These are phyloP conservation scores for Fusarium cyanostomum DNA, from an alignment of 2,329 filamentous ascomycete genomes.

Conservation along the genomic window DNA sequence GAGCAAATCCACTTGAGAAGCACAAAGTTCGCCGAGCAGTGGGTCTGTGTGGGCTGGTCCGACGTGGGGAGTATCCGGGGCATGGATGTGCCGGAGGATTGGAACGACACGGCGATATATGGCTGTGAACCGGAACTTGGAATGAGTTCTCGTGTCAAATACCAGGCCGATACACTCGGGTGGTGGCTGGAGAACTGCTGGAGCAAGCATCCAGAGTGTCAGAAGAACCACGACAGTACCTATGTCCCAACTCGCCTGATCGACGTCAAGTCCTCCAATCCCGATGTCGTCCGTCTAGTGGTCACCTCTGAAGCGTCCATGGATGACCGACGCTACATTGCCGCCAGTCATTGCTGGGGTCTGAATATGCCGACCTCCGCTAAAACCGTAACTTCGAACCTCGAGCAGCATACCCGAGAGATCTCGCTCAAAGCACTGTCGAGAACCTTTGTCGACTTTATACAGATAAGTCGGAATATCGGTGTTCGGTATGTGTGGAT, in stretches of 20 bases:
- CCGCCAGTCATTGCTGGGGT: conserved; percentile 15
- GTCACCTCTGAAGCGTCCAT: neutral
- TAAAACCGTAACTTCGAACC: neutral
- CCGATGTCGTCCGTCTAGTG: neutral
- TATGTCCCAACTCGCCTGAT: neutral
- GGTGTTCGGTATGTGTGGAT: conserved; percentile 15
- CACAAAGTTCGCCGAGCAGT: neutral
- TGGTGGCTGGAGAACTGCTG: neutral
- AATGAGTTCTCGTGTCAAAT: neutral
- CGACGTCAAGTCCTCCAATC: neutral
- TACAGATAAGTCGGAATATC: neutral
- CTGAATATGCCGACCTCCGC: conserved; percentile 5
- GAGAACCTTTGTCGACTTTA: neutral
- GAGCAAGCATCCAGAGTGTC: neutral
- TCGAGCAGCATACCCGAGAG: neutral
- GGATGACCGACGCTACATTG: neutral
- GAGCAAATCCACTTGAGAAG: neutral
- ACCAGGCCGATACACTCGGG: neutral
- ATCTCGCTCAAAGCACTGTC: neutral
- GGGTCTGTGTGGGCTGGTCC: neutral
- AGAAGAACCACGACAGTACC: neutral
- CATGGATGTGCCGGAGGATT: neutral
- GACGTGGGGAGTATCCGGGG: neutral
- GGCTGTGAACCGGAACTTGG: neutral
- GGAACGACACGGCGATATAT: neutral